These are phyloP conservation scores for Erodium moschatum DNA, from an alignment of 441 rosid species.

Conservation along the genomic window DNA sequence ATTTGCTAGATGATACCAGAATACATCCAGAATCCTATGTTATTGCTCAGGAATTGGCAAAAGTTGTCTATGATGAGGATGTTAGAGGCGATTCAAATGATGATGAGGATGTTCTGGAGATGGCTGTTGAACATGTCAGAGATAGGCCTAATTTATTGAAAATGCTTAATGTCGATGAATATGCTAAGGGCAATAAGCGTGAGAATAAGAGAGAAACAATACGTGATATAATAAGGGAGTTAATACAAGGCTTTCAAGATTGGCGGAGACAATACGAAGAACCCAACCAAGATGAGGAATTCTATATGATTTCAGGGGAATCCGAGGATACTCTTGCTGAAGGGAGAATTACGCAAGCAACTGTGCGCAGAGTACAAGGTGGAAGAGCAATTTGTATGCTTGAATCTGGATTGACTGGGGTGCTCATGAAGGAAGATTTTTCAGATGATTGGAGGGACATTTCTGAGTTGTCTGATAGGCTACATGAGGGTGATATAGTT, in stretches of 20 bases:
- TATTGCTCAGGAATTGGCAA: constrained; percentile 15
- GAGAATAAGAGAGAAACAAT: constrained; percentile 3
- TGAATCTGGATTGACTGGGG: constrained; percentile 7
- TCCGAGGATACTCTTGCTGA: constrained; percentile 7
- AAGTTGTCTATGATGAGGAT: constrained; percentile 12
- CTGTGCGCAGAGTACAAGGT: constrained; percentile 6
- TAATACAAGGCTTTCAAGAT: constrained; percentile 6
- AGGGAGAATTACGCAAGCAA: constrained; percentile 6
- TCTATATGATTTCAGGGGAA: constrained; percentile 8
- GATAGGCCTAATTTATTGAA: constrained; percentile 6
- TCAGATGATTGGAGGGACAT: constrained; percentile 7
- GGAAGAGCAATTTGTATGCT: constrained; percentile 8
- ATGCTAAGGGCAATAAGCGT: constrained; percentile 1
- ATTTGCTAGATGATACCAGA: constrained; percentile 6
- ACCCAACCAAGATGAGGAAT: constrained; percentile 5
- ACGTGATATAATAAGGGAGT: constrained; percentile 9
- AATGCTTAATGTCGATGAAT: background rate
- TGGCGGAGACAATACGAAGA: constrained; percentile 6
- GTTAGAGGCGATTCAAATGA: constrained; percentile 12
- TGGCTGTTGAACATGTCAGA: constrained; percentile 14
- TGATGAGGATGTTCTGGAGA: constrained; percentile 12
- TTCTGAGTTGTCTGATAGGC: constrained; percentile 8
- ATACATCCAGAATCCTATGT: constrained; percentile 1
- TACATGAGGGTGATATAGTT: constrained; percentile 1
- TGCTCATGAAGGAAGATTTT: constrained; percentile 5